Conservation (phyloP, 306 rosid genomes). For the Rosa persica region DNA sequence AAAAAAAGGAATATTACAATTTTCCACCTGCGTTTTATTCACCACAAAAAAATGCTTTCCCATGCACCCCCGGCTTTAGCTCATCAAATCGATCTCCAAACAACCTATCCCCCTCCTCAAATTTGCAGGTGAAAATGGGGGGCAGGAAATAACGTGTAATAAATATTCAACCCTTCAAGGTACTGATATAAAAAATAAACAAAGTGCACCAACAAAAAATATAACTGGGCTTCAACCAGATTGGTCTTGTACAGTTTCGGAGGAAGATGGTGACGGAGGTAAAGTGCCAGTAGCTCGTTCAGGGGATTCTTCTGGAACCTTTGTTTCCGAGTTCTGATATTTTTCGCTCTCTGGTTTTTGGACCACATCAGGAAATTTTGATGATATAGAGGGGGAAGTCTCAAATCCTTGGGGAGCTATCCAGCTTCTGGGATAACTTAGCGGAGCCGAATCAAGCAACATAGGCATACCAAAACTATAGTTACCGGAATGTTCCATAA, state of each 20-base stretch:
- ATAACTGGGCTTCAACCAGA: slow-evolving; percentile 36
- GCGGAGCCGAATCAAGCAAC: slow-evolving; percentile 47
- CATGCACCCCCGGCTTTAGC: slow-evolving; percentile 46
- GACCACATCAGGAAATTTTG: slow-evolving; percentile 43
- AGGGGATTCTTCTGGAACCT: slow-evolving; percentile 42
- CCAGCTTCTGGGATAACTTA: slow-evolving; percentile 46
- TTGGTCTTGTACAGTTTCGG: slow-evolving; percentile 56
- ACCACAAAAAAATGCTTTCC: slow-evolving; percentile 72
- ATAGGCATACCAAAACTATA: slow-evolving; percentile 48
- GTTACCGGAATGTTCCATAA: slow-evolving; percentile 49
- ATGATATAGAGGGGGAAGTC: slow-evolving; percentile 50
- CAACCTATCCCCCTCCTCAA: slow-evolving; percentile 24
- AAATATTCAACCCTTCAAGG: slow-evolving; percentile 43
- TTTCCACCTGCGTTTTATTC: slow-evolving; percentile 82
- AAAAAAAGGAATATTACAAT: slow-evolving; percentile 33
- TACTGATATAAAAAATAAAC: slow-evolving; percentile 26
- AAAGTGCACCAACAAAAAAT: slow-evolving; percentile 25
- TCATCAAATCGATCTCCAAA: slow-evolving; percentile 49
- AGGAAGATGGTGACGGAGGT: slow-evolving; percentile 45
- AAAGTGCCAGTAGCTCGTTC: slow-evolving; percentile 46
- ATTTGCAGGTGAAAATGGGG: slow-evolving; percentile 66
- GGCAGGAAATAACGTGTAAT: slow-evolving; percentile 49
- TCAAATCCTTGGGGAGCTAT: slow-evolving; percentile 41
- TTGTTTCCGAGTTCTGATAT: slow-evolving; percentile 44
- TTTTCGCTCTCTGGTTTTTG: slow-evolving; percentile 38